Conservation (phyloP, 108 stramenopile species). For the Cyclotella cryptica region DNA sequence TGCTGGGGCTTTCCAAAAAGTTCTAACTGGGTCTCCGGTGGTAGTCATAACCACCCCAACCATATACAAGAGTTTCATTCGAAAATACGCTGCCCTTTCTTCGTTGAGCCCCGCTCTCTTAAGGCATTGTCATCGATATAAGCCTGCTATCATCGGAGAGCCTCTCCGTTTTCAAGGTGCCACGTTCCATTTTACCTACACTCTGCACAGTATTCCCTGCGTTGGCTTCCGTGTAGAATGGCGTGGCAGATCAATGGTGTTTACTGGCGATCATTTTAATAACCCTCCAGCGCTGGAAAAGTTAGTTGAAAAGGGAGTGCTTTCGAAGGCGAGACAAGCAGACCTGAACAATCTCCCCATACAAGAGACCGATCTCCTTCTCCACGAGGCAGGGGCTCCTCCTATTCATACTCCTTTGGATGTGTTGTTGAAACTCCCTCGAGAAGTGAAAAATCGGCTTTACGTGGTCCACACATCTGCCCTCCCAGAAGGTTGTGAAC, state of each 20-base stretch:
- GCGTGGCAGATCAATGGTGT: conserved; percentile 90
- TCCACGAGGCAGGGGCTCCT: conserved; percentile 94
- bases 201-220: conserved; percentile 93
- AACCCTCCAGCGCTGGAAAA: conserved; percentile 76
- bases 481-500: conserved; percentile 73
- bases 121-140: conserved; percentile 82
- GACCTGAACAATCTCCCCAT: conserved; percentile 86
- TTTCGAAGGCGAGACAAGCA: conserved; percentile 79
- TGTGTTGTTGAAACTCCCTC: conserved; percentile 77
- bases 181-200: conserved; percentile 91
- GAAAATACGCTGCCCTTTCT: conserved; percentile 93
- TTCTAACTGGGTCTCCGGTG: conserved; percentile 87
- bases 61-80: conserved; percentile 94
- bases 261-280: conserved; percentile 94
- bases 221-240: conserved; percentile 92
- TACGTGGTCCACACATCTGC: conserved; percentile 94
- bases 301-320: conserved; percentile 77
- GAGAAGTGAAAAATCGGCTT: conserved; percentile 79
- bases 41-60: conserved; percentile 93
- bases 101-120: conserved; percentile 84
- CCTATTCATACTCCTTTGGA: conserved; percentile 94
- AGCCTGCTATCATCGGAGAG: conserved; percentile 90
- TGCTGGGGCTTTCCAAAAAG: conserved; percentile 95
- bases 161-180: conserved; percentile 88
- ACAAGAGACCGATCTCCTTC: conserved; percentile 86